Base-by-base conservation (phyloP, 331 rosid species). In the Malus hybrid region DNA sequence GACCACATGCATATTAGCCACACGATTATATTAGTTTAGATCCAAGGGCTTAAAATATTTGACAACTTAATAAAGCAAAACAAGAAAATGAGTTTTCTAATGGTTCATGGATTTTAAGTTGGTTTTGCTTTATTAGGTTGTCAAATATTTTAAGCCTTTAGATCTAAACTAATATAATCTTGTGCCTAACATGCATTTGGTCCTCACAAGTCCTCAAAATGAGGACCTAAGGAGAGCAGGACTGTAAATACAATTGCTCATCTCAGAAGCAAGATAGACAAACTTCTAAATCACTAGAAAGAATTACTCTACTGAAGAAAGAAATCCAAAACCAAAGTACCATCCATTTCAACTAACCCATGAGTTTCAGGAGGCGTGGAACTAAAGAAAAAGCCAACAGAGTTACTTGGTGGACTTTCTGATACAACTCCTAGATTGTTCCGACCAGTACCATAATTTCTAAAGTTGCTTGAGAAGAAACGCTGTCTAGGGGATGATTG, bases 301-400 rank as follows among this genome's bases (percentile, higher is more conserved):
- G 20, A 28, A 62, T 28, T 6, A 6, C 10, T 62, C 20, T 27
- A 15, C 34, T 13, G 36, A 62, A 13, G 65, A 76, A 76, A 72
- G 39, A 67, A 66, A 73, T 52, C 56, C 42, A 72, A 39, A 73
- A 16, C 5, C 77, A 19, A 19, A 74, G 42, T 78, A 39, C 83
- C 68, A 84, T 59, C 63, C 75, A 69, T 69, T 76, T 73, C 69
- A 80, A 88, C 97, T 90, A 83, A 95, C 99, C 97, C 69, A 59
- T 89, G 88, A 85, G 77, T 88, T 76, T 95, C 99, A 72, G 99
- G 99, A 79, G 97, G 96, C 0, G 99, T 92, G 70, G 99, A 92
- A 76, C 89, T 84, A 82, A 90, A 95, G 97, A 92, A 95, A 87
- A 85, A 95, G 59, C 99, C 99, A 86, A 95, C 90, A 6, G 99